Evolutionary conservation across 345 rosid species (phyloP).

Genomic region (Rhodamnia argentea): DNA sequence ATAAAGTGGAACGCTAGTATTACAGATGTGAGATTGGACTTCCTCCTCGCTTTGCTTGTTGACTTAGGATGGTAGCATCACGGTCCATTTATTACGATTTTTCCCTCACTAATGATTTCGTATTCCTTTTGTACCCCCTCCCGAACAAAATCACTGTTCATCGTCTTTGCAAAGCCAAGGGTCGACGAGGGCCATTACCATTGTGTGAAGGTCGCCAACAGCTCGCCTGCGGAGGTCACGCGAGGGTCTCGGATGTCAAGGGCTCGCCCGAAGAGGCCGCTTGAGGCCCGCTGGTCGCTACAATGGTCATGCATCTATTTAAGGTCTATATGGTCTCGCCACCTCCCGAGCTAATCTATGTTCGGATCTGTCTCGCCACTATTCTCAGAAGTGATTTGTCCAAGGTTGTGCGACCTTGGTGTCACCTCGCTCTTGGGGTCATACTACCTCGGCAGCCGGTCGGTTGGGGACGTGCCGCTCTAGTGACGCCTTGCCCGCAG

Average conservation of each 20-base stretch:
- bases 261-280: fast-evolving
- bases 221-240: neutral
- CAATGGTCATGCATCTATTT: fast-evolving
- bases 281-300: neutral
- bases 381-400: neutral
- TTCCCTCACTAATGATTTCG: neutral
- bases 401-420: neutral
- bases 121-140: neutral
- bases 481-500: no score
- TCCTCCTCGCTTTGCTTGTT: no score
- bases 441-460: no score
- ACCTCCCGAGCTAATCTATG: fast-evolving
- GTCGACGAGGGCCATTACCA: neutral
- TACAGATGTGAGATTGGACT: no score
- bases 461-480: no score
- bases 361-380: no score
- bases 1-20: no score
- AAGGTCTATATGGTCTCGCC: fast-evolving
- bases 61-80: no score
- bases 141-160: neutral
- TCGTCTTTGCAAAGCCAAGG: neutral
- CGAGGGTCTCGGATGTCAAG: neutral
- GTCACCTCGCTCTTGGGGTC: neutral
- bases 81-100: no score
- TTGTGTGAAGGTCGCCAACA: neutral